Percentiles rank a stretch among this genome's conserved stretches.
Conservation (phyloP, 352 stramenopile species). For the Phytophthora aleatoria region DNA sequence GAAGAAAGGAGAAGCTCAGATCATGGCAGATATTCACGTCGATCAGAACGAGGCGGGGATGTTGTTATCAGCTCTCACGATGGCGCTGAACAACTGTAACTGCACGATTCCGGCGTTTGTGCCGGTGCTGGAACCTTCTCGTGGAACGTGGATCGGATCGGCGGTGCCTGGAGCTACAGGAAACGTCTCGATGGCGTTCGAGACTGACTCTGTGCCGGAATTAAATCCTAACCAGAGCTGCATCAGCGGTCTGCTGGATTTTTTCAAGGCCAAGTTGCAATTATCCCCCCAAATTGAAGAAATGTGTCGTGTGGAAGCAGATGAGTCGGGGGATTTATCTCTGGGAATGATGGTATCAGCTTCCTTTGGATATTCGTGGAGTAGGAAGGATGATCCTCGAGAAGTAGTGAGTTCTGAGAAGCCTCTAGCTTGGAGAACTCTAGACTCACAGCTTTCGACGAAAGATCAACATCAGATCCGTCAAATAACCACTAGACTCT, state of each 20-base stretch:
- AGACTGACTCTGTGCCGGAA: slow-evolving; percentile 76
- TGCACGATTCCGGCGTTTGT: slow-evolving; percentile 84
- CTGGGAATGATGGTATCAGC: slow-evolving; percentile 72
- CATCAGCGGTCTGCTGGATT: slow-evolving; percentile 78
- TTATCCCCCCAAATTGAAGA: slow-evolving; percentile 67
- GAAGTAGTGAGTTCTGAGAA: slow-evolving; percentile 31
- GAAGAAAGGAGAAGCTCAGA: slow-evolving; percentile 13
- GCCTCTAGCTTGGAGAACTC: slow-evolving; percentile 28
- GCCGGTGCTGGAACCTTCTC: slow-evolving; percentile 54
- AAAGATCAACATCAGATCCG: slow-evolving; percentile 25
- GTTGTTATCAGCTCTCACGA: slow-evolving; percentile 70
- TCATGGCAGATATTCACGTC: slow-evolving; percentile 46
- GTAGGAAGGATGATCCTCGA: slow-evolving; percentile 46
- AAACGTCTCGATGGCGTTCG: slow-evolving; percentile 78
- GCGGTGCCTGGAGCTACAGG: slow-evolving; percentile 71
- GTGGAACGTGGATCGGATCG: slow-evolving; percentile 68
- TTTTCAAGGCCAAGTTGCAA: slow-evolving; percentile 85
- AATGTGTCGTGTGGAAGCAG: slow-evolving; percentile 48
- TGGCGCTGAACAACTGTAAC: slow-evolving; percentile 82
- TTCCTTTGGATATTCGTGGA: slow-evolving; percentile 69
- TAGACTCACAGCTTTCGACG: slow-evolving; percentile 24
- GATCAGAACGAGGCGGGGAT: slow-evolving; percentile 71
- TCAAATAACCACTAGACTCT: slow-evolving; percentile 41
- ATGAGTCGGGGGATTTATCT: slow-evolving; percentile 42
- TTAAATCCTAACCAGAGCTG: slow-evolving; percentile 77